Evolutionary conservation across 202 grass and related monocot species (phyloP).

Genomic region (Setaria viridis): DNA sequence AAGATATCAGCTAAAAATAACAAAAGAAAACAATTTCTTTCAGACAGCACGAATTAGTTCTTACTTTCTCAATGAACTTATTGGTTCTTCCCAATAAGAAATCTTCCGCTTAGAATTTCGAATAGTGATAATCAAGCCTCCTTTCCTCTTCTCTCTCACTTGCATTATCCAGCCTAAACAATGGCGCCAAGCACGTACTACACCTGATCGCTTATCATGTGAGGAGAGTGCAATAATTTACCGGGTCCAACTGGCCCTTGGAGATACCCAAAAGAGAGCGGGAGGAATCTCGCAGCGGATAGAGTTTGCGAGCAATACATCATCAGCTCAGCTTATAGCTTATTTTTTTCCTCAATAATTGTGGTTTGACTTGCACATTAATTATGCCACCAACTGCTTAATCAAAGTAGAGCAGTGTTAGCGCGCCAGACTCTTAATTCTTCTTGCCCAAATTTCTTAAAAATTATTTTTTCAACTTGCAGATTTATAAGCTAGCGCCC

Average conservation of each 20-base stretch:
- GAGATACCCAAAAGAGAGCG: constrained; percentile 46
- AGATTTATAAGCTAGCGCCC: constrained; percentile 23
- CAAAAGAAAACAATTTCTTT: too few species aligned
- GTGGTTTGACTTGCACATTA: constrained; percentile 46
- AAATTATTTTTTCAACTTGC: constrained; percentile 15
- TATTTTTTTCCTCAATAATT: constrained; percentile 56
- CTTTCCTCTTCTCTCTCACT: neutral
- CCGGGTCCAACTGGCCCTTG: constrained; percentile 51
- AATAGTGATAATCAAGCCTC: neutral
- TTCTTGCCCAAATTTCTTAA: neutral
- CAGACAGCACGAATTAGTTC: too few species aligned
- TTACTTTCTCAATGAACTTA: too few species aligned
- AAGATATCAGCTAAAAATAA: too few species aligned
- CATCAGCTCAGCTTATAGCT: neutral
- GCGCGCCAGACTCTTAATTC: constrained; percentile 21
- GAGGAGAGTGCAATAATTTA: neutral
- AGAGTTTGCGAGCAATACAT: constrained; percentile 41
- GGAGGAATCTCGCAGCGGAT: constrained; percentile 47
- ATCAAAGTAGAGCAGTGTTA: neutral
- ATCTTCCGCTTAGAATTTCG: neutral
- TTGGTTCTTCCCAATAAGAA: neutral
- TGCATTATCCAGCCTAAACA: constrained; percentile 47
- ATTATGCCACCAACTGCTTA: neutral
- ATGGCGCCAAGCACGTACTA: neutral
- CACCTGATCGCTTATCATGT: constrained; percentile 37